Percentiles rank a stretch among this genome's conserved stretches.
Evolutionary conservation across 768 basidiomycete species (phyloP).

Genomic region (Postia placenta): DNA sequence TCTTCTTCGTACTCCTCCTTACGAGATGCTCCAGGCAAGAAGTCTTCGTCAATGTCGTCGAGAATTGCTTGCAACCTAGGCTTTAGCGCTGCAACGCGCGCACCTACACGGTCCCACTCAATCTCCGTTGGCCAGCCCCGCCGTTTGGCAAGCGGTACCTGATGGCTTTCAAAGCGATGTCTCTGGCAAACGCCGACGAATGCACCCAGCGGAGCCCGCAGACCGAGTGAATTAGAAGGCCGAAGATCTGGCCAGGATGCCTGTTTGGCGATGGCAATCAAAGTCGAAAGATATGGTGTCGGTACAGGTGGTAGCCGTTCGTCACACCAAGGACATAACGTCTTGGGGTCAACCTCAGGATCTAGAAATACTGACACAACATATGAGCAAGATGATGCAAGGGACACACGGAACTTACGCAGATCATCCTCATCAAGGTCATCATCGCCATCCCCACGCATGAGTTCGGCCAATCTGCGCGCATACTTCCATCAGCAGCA

Average conservation of each 20-base stretch:
- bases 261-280: constrained; percentile 45
- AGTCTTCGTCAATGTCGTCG: constrained; percentile 33
- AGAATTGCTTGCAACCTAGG: constrained; percentile 44
- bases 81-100: constrained; percentile 49
- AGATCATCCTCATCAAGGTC: constrained; percentile 19
- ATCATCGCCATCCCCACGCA: constrained; percentile 8
- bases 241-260: constrained; percentile 60
- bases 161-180: constrained; percentile 69
- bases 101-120: constrained; percentile 51
- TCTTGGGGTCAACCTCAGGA: constrained; percentile 52
- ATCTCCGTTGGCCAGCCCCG: constrained; percentile 77
- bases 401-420: constrained; percentile 2
- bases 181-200: constrained; percentile 72
- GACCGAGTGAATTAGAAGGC: constrained; percentile 60
- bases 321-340: constrained; percentile 80
- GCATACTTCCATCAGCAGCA: not conserved
- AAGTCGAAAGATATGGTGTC: constrained; percentile 48
- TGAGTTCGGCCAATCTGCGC: constrained; percentile 9
- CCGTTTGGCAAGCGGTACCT: constrained; percentile 62
- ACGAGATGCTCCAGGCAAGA: constrained; percentile 6
- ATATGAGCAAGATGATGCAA: not conserved
- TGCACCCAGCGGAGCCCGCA: constrained; percentile 41
- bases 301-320: constrained; percentile 55
- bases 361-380: constrained; percentile 43
- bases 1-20: constrained; percentile 15